Evolutionary conservation across 495 filamentous ascomycete genomes (phyloP).

Genomic region (Apiosordaria backusii): DNA sequence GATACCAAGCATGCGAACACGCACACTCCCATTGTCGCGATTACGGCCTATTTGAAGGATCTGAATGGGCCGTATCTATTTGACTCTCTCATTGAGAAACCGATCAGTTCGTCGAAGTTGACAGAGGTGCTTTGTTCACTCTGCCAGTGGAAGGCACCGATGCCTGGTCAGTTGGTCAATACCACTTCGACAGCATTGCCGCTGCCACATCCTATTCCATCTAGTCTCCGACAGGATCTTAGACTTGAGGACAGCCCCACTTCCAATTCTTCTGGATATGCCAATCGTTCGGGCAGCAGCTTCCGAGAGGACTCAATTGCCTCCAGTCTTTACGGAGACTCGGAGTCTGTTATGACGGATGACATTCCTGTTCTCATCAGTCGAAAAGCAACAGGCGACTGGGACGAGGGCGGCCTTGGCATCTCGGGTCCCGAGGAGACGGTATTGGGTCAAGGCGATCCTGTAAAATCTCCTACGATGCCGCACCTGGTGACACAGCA

Average conservation of each 20-base stretch:
- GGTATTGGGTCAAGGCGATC: conserved; percentile 29
- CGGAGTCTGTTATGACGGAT: conserved; percentile 73
- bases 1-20: conserved; percentile 91
- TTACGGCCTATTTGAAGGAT: conserved; percentile 97
- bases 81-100: conserved; percentile 90
- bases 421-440: conserved; percentile 55
- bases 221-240: conserved; percentile 58
- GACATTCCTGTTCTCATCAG: conserved; percentile 73
- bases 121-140: conserved; percentile 78
- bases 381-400: conserved; percentile 65
- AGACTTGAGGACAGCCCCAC: conserved; percentile 77
- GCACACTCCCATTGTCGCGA: conserved; percentile 91
- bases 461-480: conserved; percentile 32
- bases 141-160: conserved; percentile 88
- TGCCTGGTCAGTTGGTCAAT: conserved; percentile 43
- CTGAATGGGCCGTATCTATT: conserved; percentile 92
- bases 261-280: conserved; percentile 75
- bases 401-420: conserved; percentile 67
- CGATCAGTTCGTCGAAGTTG: conserved; percentile 82
- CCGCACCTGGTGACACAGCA: conserved; percentile 59
- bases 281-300: conserved; percentile 62
- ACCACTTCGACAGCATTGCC: conserved; percentile 29
- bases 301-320: conserved; percentile 82
- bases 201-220: conserved; percentile 55
- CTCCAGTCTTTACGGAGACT: conserved; percentile 81